Percentiles rank a stretch among this genome's conserved stretches.
These are phyloP conservation scores for Bolboschoenus planiculmis DNA, from an alignment of 176 grass and related monocot genomes.

Conservation along the genomic window DNA sequence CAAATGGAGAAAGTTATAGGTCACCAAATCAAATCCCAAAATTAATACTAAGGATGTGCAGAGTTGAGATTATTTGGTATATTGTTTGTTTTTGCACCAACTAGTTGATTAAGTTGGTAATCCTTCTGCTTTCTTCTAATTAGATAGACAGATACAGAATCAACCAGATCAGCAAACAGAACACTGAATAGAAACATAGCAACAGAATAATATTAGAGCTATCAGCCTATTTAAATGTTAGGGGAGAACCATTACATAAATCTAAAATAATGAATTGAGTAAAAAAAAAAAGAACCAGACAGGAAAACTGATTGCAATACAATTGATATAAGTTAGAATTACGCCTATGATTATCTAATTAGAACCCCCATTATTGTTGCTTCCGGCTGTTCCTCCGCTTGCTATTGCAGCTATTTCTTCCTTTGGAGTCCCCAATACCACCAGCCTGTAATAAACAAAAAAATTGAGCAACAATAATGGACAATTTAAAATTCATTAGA, in stretches of 20 bases:
- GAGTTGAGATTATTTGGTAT: background rate
- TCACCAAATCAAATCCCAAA: background rate
- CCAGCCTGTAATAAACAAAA: background rate
- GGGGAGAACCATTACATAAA: background rate
- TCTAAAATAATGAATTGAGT: background rate
- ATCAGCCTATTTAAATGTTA: background rate
- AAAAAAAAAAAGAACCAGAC: background rate
- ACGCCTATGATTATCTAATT: background rate
- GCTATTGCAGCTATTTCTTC: background rate
- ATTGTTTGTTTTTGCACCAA: background rate
- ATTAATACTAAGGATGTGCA: too few species aligned
- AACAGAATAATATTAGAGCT: background rate
- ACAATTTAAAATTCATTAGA: background rate
- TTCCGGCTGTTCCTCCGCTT: background rate
- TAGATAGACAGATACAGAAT: background rate
- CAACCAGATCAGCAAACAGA: background rate
- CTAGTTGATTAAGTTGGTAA: background rate
- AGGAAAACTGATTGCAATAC: background rate
- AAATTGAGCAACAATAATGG: background rate
- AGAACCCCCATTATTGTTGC: background rate
- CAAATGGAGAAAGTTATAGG: background rate
- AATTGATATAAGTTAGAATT: constrained; percentile 6
- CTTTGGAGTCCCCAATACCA: background rate
- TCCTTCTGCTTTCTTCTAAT: background rate
- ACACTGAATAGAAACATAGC: background rate